Percentiles rank a stretch among this genome's conserved stretches.
Evolutionary conservation across 345 rosid species (phyloP).

Genomic region (Eucalyptus shirleyi): DNA sequence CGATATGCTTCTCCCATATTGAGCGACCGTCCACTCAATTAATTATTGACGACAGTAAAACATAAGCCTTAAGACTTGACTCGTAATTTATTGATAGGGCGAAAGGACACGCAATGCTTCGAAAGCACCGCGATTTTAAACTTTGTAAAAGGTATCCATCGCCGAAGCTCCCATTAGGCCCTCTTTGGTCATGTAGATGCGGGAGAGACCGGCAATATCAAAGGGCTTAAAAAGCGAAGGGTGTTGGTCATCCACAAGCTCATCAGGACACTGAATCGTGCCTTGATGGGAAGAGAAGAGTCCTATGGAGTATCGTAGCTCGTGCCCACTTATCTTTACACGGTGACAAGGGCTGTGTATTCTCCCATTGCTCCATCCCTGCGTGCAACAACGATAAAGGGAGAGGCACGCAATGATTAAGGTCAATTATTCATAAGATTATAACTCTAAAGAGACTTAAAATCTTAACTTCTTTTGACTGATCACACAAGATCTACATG

Average conservation of each 20-base stretch:
- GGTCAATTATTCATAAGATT: neutral
- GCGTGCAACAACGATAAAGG: neutral
- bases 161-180: neutral
- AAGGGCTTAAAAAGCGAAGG: neutral
- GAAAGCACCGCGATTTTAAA: neutral
- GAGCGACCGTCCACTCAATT: neutral
- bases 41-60: neutral
- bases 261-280: neutral
- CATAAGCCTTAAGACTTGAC: neutral
- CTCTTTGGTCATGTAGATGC: neutral
- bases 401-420: neutral
- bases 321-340: neutral
- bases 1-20: neutral
- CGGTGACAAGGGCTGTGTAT: neutral
- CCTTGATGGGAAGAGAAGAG: neutral
- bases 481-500: neutral
- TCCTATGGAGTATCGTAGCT: neutral
- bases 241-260: neutral
- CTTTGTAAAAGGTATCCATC: neutral
- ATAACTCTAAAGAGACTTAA: neutral
- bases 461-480: neutral
- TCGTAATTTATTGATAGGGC: neutral
- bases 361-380: slow-evolving; percentile 1
- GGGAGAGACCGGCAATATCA: neutral
- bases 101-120: neutral